Base-by-base conservation (phyloP, 768 basidiomycete genomes). In the Lentinula sp. region DNA sequence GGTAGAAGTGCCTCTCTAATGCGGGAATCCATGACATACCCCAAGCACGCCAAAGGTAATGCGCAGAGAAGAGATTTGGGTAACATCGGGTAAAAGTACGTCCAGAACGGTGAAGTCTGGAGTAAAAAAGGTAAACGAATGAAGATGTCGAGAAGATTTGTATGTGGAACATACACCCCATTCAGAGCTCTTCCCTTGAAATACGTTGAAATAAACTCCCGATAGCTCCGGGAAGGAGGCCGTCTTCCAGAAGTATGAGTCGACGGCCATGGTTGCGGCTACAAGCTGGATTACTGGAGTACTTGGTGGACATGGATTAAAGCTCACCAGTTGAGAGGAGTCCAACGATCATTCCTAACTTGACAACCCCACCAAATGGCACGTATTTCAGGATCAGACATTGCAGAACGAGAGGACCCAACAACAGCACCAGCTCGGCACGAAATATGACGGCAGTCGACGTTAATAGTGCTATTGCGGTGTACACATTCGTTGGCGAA, bases 161-260 rank as follows among this genome's bases (percentile, higher is more conserved):
- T 39, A 13, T 8, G 13, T 39, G 37, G 37, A 20, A 80, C 90
- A 64, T 71, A 96, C 93, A 64, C 97, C 97, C 97, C 97, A 99
- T 18, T 95, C 86, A 0, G 86, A 75, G 32, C 90, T 88, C 71
- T 96, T 94, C 13, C 95, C 94, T 69, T 93, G 73, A 5, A 87
- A 75, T 28, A 98, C 84, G 68, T 98, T 99, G 77, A 93, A 99
- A 64, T 85, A 86, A 10, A 95, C 64, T 0, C 84, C 81, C 1
- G 84, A 78, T 15, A 91, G 75, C 70, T 98, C 97, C 0, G 97
- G 95, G 95, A 95, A 98, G 0, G 95, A 69, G 10, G 18, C 78
- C 65, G 73, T 74, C 57, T 79, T 69, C 94, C 96, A 98, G 72
- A 96, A 90, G 74, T 88, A 89, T 0, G 92, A 91, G 71, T 99